These are phyloP conservation scores for Agaricus blazei DNA, from an alignment of 768 basidiomycete genomes.

Conservation along the genomic window DNA sequence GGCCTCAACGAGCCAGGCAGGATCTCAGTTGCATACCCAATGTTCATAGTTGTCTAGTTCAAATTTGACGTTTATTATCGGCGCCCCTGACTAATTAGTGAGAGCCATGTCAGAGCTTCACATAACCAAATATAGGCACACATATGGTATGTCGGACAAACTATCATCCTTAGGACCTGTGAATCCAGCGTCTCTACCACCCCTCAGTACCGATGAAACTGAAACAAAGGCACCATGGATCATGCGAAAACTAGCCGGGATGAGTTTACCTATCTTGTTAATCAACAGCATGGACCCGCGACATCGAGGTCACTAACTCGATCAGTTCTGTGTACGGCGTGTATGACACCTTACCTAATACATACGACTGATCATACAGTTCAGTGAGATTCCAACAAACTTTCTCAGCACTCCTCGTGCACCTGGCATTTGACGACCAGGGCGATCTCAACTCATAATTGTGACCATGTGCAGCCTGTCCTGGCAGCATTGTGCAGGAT, in stretches of 20 bases:
- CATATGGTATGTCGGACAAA: conserved; percentile 9
- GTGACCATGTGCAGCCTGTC: not conserved
- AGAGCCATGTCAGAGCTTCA: no score
- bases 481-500: not conserved
- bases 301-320: no score
- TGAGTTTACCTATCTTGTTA: conserved; percentile 22
- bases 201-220: conserved; percentile 32
- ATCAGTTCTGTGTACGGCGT: no score
- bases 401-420: no score
- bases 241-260: conserved; percentile 58
- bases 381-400: no score
- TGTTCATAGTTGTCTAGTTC: conserved; percentile 1
- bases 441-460: no score
- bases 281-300: not conserved
- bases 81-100: not conserved
- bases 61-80: not conserved
- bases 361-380: no score
- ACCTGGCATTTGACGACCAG: no score
- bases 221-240: conserved; percentile 61
- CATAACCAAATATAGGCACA: no score
- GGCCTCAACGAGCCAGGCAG: conserved; percentile 52
- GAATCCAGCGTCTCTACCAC: conserved; percentile 39
- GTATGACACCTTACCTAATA: no score
- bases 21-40: not conserved
- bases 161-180: conserved; percentile 42